Evolutionary conservation across 2,329 filamentous ascomycete genomes (phyloP).

Genomic region (Waltergamsia citrina): DNA sequence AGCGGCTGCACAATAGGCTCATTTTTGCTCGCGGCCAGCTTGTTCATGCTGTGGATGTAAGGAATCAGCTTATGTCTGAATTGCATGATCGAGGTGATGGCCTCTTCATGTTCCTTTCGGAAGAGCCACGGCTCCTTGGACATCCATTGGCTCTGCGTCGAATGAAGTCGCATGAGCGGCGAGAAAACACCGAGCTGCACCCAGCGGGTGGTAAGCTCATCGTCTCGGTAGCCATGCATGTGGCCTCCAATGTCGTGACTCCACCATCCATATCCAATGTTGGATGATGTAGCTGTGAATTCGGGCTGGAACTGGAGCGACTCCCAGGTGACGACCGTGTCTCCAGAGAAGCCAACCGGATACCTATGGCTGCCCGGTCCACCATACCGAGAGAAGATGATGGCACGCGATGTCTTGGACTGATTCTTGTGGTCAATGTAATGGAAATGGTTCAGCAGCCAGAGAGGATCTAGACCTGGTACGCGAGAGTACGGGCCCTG

Average conservation of each 20-base stretch:
- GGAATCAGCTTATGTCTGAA: slow-evolving; percentile 50
- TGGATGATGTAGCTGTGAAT: slow-evolving; percentile 56
- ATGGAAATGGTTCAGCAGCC: slow-evolving; percentile 57
- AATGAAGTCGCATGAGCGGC: slow-evolving; percentile 52
- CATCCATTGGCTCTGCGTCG: slow-evolving; percentile 45
- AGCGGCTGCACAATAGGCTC: slow-evolving; percentile 49
- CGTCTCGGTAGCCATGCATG: slow-evolving; percentile 42
- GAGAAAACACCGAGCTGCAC: slow-evolving; percentile 53
- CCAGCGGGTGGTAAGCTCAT: slow-evolving; percentile 51
- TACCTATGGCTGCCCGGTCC: slow-evolving; percentile 56
- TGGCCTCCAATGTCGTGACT: slow-evolving; percentile 61
- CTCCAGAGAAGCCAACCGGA: slow-evolving; percentile 56
- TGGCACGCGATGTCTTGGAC: slow-evolving; percentile 23
- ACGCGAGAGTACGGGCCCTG: slow-evolving; percentile 46
- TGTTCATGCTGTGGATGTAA: slow-evolving; percentile 50
- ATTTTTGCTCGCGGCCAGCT: slow-evolving; percentile 28
- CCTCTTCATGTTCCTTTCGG: slow-evolving; percentile 29
- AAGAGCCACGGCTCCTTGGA: slow-evolving; percentile 55
- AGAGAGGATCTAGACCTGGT: slow-evolving; percentile 51
- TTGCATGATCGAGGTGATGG: slow-evolving; percentile 39
- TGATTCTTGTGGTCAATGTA: slow-evolving; percentile 40
- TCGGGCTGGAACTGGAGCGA: slow-evolving; percentile 55
- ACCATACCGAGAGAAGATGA: slow-evolving; percentile 53
- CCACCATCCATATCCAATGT: slow-evolving; percentile 62
- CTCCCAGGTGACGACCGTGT: slow-evolving; percentile 49